phyloP scores from a whole-genome alignment of 2,329 filamentous ascomycete genomes.

The Trematosphaeria pertusa region DNA sequence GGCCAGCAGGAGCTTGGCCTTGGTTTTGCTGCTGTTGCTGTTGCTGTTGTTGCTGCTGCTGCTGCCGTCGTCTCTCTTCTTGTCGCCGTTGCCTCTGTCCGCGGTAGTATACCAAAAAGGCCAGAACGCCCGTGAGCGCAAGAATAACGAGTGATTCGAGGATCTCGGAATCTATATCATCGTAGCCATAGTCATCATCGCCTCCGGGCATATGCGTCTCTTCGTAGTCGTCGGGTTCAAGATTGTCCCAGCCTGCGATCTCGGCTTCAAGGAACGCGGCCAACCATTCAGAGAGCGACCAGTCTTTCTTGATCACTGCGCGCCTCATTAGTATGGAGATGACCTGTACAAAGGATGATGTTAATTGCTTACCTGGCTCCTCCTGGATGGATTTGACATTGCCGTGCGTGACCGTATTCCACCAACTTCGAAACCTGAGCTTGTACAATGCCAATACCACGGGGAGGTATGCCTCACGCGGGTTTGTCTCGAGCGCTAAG shows the following conservation, averaged over 20 bases:
- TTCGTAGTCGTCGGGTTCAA: conserved; percentile 56
- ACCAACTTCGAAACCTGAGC: conserved; percentile 83
- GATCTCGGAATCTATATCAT: conserved; percentile 76
- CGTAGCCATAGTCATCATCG: conserved; percentile 68
- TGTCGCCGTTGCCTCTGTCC: conserved; percentile 63
- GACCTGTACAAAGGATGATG: no score
- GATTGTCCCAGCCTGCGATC: conserved; percentile 65
- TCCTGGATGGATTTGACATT: conserved; percentile 90
- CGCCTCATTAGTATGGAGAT: conserved; percentile 19
- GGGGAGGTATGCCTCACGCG: conserved; percentile 85
- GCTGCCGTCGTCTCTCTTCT: conserved; percentile 49
- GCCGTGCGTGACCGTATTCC: conserved; percentile 93
- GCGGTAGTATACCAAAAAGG: conserved; percentile 82
- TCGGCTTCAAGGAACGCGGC: conserved; percentile 76
- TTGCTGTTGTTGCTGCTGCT: conserved; percentile 34
- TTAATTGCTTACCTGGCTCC: conserved; percentile 73
- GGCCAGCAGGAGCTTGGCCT: conserved; percentile 9
- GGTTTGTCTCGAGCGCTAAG: conserved; percentile 86
- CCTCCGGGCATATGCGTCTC: conserved; percentile 42
- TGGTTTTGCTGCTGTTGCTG: conserved; percentile 42
- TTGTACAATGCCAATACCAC: conserved; percentile 89
- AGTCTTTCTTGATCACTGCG: conserved; percentile 71
- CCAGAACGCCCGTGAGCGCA: conserved; percentile 74
- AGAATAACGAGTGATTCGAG: conserved; percentile 87
- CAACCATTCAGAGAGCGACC: conserved; percentile 86